Evolutionary conservation across 2,329 filamentous ascomycete genomes (phyloP).

Genomic region (Dactylellina haptotyla): DNA sequence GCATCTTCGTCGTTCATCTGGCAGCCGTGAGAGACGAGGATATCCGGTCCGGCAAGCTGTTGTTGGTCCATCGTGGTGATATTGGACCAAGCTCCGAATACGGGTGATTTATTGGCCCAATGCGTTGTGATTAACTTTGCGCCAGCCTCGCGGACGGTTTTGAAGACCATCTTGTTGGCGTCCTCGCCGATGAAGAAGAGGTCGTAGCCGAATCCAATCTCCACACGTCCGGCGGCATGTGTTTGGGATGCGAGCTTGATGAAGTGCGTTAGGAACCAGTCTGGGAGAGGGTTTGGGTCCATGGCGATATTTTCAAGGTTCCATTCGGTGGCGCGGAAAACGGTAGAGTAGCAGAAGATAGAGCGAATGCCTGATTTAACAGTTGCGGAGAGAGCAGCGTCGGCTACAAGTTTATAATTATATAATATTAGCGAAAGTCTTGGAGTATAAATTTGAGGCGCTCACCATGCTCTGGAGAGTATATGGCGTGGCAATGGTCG

Average conservation of each 20-base stretch:
- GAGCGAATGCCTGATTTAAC: slow-evolving; percentile 64
- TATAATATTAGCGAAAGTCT: background rate
- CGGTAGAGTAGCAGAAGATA: slow-evolving; percentile 63
- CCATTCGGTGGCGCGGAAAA: slow-evolving; percentile 59
- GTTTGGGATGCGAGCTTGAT: slow-evolving; percentile 59
- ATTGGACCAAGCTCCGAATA: slow-evolving; percentile 15
- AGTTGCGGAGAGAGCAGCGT: slow-evolving; percentile 62
- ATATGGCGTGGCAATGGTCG: slow-evolving; percentile 61
- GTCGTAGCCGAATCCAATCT: slow-evolving; percentile 64
- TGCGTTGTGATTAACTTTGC: slow-evolving; percentile 64
- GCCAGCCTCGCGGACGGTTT: slow-evolving; percentile 60
- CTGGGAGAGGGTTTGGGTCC: slow-evolving; percentile 58
- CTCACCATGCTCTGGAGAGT: slow-evolving; percentile 59
- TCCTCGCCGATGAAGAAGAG: slow-evolving; percentile 62
- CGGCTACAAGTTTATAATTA: slow-evolving; percentile 53
- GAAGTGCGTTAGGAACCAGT: slow-evolving; percentile 62
- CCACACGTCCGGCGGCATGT: slow-evolving; percentile 60
- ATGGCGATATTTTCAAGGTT: slow-evolving; percentile 57
- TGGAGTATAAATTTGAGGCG: background rate
- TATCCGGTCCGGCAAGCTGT: slow-evolving; percentile 62
- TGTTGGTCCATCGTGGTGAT: slow-evolving; percentile 58
- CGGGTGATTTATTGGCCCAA: slow-evolving; percentile 47
- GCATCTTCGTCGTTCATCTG: slow-evolving; percentile 60
- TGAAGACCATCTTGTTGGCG: slow-evolving; percentile 61
- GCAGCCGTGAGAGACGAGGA: slow-evolving; percentile 63